Evolutionary conservation across 2,329 filamentous ascomycete genomes (phyloP).

Genomic region (Huntiella omanensis): DNA sequence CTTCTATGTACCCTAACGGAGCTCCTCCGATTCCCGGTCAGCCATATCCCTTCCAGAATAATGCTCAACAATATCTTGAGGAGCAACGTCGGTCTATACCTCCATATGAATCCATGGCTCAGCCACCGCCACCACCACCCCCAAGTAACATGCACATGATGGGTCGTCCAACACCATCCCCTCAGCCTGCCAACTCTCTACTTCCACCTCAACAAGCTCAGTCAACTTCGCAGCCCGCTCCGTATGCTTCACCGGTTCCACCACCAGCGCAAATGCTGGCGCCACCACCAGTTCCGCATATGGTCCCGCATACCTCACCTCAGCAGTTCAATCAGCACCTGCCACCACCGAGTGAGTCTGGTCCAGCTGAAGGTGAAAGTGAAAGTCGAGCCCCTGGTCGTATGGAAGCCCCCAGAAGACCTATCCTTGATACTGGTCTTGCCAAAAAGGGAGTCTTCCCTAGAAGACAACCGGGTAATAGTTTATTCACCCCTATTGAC

Average conservation of each 20-base stretch:
- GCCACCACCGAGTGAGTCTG: conserved; percentile 12
- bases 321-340: conserved; percentile 20
- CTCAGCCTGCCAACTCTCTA: conserved; percentile 37
- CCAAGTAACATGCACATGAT: conserved; percentile 15
- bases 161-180: conserved; percentile 37
- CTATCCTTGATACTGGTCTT: conserved; percentile 25
- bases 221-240: conserved; percentile 21
- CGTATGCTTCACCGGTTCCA: conserved; percentile 34
- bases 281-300: conserved; percentile 22
- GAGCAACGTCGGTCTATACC: conserved; percentile 58
- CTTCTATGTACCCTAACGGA: conserved; percentile 16
- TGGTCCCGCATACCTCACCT: conserved; percentile 20
- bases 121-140: conserved; percentile 30
- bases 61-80: conserved; percentile 52
- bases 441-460: conserved; percentile 47
- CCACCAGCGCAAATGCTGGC: conserved; percentile 23
- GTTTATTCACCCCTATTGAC: conserved; percentile 91
- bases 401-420: conserved; percentile 21
- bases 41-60: conserved; percentile 18
- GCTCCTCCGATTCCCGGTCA: conserved; percentile 11
- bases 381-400: conserved; percentile 24
- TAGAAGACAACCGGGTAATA: conserved; percentile 45
- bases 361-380: too few relatives aligned
- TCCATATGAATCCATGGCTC: conserved; percentile 17
- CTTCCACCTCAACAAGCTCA: conserved; percentile 21